These are phyloP conservation scores for Breviolum minutum DNA, from an alignment of 73 alveolate genomes.

Conservation along the genomic window DNA sequence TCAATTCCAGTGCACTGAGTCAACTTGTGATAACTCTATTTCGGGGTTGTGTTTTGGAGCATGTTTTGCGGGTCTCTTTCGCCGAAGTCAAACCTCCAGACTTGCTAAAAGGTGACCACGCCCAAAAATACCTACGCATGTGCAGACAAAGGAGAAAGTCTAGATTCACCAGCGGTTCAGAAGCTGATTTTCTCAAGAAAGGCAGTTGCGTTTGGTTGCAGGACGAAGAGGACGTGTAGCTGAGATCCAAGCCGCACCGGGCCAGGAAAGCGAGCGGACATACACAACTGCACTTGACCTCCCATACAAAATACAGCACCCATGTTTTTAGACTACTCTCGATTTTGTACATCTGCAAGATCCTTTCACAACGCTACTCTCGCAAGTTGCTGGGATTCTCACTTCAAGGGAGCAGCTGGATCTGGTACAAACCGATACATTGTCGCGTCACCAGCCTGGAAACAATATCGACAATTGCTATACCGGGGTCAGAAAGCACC, in stretches of 20 bases:
- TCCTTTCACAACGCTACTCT: background rate
- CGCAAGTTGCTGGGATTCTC: background rate
- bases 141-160: no score
- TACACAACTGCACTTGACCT: conserved; percentile 83
- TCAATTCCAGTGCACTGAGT: background rate
- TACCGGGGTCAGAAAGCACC: background rate
- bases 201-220: no score
- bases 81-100: no score
- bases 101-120: no score
- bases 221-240: background rate
- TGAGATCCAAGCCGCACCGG: conserved; percentile 63
- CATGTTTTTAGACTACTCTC: background rate
- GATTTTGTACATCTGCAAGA: no score
- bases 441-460: conserved; percentile 81
- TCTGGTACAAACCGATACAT: conserved; percentile 77
- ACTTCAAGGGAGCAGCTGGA: conserved; percentile 75
- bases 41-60: no score
- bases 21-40: background rate
- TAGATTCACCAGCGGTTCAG: no score
- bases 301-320: background rate
- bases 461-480: background rate
- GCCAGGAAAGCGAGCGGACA: conserved; percentile 88
- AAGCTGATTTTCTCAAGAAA: no score
- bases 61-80: no score
- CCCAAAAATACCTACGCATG: no score